Conservation (phyloP, 2,329 filamentous ascomycete genomes). For the Graphium sp. region DNA sequence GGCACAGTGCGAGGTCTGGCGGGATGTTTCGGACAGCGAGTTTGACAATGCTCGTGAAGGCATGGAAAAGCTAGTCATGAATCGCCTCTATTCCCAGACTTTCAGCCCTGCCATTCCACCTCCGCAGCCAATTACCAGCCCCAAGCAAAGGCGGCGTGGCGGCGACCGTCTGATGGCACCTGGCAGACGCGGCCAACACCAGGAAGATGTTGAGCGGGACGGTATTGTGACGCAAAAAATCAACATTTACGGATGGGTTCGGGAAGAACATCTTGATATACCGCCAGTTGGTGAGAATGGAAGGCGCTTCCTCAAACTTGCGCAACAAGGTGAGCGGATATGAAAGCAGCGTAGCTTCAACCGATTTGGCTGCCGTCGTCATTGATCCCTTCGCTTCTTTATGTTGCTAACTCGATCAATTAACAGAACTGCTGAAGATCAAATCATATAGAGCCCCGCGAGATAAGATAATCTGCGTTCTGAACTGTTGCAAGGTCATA, state of each 20-base stretch:
- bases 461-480: conserved; percentile 94
- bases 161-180: conserved; percentile 55
- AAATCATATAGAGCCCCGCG: conserved; percentile 91
- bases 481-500: conserved; percentile 99
- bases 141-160: conserved; percentile 51
- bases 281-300: conserved; percentile 71
- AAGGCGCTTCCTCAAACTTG: conserved; percentile 70
- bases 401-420: conserved; percentile 8
- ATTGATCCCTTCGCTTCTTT: not conserved
- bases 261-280: conserved; percentile 87
- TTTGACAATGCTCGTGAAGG: conserved; percentile 97
- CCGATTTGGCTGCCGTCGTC: not conserved
- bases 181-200: conserved; percentile 85
- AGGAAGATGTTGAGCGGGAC: conserved; percentile 93
- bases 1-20: conserved; percentile 93
- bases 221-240: conserved; percentile 95
- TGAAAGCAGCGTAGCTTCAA: not conserved
- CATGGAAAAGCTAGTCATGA: conserved; percentile 99
- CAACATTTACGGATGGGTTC: conserved; percentile 89
- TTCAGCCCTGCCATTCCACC: conserved; percentile 88
- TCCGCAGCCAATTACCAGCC: conserved; percentile 54
- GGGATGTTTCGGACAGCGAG: conserved; percentile 85
- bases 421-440: conserved; percentile 80
- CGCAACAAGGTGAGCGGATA: conserved; percentile 54
- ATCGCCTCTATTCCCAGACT: conserved; percentile 83